Percentiles rank a stretch among this genome's conserved stretches.
Conservation (phyloP, 169 alveolate species). For the Cryptosporidium ubiquitum region DNA sequence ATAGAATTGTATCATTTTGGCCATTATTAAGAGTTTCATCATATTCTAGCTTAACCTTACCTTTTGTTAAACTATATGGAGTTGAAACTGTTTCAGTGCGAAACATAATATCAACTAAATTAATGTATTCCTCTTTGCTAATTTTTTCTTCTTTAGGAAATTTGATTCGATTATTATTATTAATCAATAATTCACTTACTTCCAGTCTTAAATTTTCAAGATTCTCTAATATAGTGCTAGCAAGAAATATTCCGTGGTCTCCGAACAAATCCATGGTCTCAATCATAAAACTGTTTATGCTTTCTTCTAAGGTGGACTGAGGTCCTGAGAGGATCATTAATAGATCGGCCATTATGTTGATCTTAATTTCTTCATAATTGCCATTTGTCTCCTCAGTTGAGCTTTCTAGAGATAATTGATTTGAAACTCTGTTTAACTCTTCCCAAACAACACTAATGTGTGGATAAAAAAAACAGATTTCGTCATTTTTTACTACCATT, state of each 20-base stretch:
- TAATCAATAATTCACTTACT: neutral
- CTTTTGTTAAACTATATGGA: neutral
- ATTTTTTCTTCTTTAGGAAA: neutral
- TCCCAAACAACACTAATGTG: neutral
- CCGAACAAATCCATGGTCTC: constrained; percentile 61
- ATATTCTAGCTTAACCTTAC: neutral
- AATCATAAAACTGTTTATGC: constrained; percentile 4
- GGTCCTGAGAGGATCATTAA: neutral
- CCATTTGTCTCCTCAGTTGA: neutral
- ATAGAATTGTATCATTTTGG: neutral
- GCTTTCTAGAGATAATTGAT: neutral
- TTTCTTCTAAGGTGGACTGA: neutral
- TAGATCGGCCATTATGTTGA: constrained; percentile 12
- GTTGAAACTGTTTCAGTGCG: too few relatives aligned
- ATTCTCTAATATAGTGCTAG: constrained; percentile 23
- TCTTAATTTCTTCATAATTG: constrained; percentile 3
- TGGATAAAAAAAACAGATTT: neutral
- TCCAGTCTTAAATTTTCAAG: constrained; percentile 2
- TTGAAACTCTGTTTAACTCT: neutral
- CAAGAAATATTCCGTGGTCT: constrained; percentile 4
- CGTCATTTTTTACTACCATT: neutral
- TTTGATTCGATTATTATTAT: neutral
- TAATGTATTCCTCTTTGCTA: neutral
- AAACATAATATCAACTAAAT: neutral
- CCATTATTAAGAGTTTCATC: neutral